These are phyloP conservation scores for Wickerhamomyces sydowiorum DNA, from an alignment of 805 yeast species.

Conservation along the genomic window DNA sequence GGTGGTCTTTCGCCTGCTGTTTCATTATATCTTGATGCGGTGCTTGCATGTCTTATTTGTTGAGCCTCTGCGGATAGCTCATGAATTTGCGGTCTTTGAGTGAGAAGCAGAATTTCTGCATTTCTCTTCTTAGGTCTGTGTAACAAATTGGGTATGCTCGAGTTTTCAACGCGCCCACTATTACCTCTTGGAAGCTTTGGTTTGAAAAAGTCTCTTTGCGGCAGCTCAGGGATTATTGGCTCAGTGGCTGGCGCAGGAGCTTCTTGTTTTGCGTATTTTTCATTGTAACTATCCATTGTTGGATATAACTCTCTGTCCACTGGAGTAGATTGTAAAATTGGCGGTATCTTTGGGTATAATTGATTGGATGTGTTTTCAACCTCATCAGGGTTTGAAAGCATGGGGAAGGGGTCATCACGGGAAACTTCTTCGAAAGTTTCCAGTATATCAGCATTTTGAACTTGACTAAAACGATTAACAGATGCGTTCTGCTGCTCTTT, in stretches of 20 bases:
- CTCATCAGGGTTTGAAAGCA: not conserved
- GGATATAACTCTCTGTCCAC: slow-evolving; percentile 3
- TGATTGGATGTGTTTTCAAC: not conserved
- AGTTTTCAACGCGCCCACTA: too few relatives aligned
- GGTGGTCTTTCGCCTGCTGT: not conserved
- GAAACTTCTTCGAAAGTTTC: not conserved
- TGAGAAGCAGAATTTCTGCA: slow-evolving; percentile 24
- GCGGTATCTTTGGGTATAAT: not conserved
- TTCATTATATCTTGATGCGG: not conserved
- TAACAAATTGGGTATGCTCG: not conserved
- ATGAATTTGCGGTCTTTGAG: slow-evolving; percentile 22
- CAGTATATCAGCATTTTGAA: not conserved
- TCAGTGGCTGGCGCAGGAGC: not conserved
- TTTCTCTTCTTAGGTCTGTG: slow-evolving; percentile 6
- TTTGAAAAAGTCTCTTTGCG: not conserved
- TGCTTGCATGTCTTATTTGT: not conserved
- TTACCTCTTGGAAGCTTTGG: not conserved
- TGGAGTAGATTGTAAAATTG: not conserved
- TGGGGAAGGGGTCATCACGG: not conserved
- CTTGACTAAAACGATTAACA: too few relatives aligned
- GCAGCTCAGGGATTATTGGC: too few relatives aligned
- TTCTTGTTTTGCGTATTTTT: not conserved
- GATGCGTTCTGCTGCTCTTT: too few relatives aligned
- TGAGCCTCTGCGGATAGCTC: not conserved
- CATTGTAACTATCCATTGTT: slow-evolving; percentile 3